phyloP scores from a whole-genome alignment of 768 basidiomycete species.

The Amanita rubescens region DNA sequence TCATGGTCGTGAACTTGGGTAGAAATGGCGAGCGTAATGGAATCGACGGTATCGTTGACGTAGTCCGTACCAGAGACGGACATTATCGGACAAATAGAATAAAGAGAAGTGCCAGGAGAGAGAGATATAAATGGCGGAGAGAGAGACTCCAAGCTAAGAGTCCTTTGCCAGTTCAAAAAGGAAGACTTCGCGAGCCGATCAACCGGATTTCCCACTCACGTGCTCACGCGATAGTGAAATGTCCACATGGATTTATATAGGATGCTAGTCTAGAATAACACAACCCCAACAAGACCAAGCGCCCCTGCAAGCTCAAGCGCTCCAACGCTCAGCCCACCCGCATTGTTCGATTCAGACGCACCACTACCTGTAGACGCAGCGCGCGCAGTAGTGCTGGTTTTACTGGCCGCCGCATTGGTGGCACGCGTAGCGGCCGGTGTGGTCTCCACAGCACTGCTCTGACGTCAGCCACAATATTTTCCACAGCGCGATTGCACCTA shows the following conservation, averaged over 20 bases:
- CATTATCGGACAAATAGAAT: constrained; percentile 11
- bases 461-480: neutral
- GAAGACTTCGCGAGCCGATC: neutral
- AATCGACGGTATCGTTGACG: constrained; percentile 1
- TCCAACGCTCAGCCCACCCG: constrained; percentile 18
- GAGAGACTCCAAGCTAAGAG: neutral
- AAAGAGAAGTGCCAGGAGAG: constrained; percentile 1
- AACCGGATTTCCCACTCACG: neutral
- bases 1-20: neutral
- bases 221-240: neutral
- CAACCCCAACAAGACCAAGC: constrained; percentile 44
- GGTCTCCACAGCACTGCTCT: neutral
- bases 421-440: constrained; percentile 9
- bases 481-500: neutral
- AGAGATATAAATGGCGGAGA: neutral
- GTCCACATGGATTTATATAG: neutral
- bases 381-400: constrained; percentile 9
- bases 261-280: constrained; percentile 29
- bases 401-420: constrained; percentile 12
- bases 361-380: constrained; percentile 21
- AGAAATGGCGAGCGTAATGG: neutral
- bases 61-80: constrained; percentile 4
- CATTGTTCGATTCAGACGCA: constrained; percentile 11
- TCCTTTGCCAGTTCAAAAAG: constrained; percentile 7
- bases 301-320: constrained; percentile 39